These are phyloP conservation scores for Acacia confusa DNA, from an alignment of 306 rosid genomes.

Conservation along the genomic window DNA sequence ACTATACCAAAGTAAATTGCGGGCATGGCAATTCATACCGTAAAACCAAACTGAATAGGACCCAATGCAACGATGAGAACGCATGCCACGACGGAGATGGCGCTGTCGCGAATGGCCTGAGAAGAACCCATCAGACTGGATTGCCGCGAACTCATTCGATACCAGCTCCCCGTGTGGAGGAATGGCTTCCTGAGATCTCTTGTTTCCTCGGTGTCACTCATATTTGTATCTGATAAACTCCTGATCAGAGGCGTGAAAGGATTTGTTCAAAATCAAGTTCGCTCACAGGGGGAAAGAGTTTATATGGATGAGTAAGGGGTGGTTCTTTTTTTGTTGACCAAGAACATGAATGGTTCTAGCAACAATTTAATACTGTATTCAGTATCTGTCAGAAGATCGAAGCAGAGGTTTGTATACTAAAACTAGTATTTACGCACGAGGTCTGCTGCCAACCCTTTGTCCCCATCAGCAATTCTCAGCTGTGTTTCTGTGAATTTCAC, in stretches of 20 bases:
- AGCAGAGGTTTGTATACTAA: background rate
- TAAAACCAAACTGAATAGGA: conserved; percentile 95
- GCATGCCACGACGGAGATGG: conserved; percentile 84
- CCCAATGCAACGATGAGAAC: conserved; percentile 96
- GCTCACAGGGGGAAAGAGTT: background rate
- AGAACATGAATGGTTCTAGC: background rate
- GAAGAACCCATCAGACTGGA: conserved; percentile 81
- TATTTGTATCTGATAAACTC: background rate
- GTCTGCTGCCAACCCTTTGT: background rate
- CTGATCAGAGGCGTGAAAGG: background rate
- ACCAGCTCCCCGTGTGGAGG: conserved; percentile 95
- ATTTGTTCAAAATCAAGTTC: background rate
- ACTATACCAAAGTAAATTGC: background rate
- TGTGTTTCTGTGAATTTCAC: background rate
- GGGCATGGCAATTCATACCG: conserved; percentile 50
- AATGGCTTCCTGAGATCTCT: conserved; percentile 88
- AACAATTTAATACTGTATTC: background rate
- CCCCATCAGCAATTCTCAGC: background rate
- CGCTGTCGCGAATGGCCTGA: conserved; percentile 71
- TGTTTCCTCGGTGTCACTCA: conserved; percentile 82
- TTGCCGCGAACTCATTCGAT: conserved; percentile 71
- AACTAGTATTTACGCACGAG: background rate
- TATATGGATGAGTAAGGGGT: background rate
- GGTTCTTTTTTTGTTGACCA: background rate
- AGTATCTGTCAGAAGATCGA: background rate